These are phyloP conservation scores for Sarcodon aspratus DNA, from an alignment of 768 basidiomycete species.

Conservation along the genomic window DNA sequence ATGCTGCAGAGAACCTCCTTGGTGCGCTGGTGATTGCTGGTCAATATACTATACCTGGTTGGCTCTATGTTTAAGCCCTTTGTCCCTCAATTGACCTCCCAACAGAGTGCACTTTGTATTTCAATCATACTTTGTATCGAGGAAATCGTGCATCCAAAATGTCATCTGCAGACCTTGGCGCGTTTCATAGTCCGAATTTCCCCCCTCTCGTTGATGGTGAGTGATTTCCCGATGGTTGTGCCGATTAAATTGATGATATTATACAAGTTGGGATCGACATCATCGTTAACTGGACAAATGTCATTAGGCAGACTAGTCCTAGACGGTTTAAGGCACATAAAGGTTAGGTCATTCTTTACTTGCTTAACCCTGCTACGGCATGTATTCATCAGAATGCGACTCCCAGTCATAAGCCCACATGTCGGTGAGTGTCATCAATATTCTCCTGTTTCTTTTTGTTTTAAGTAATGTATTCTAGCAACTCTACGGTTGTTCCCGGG, in stretches of 20 bases:
- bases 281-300: constrained; percentile 79
- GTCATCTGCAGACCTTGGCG: constrained; percentile 75
- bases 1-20: constrained; percentile 88
- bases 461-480: constrained; percentile 28
- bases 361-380: background rate
- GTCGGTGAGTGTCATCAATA: constrained; percentile 43
- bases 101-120: constrained; percentile 79
- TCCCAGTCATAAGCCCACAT: constrained; percentile 62
- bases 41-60: constrained; percentile 85
- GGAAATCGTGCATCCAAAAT: constrained; percentile 78
- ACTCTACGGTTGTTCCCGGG: constrained; percentile 83
- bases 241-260: background rate
- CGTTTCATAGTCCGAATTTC: constrained; percentile 81
- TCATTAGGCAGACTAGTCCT: constrained; percentile 71
- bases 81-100: background rate
- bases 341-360: constrained; percentile 24
- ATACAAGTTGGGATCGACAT: constrained; percentile 85
- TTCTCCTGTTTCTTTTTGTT: background rate
- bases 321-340: constrained; percentile 77
- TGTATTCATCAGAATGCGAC: background rate
- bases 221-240: constrained; percentile 4
- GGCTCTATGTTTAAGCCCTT: background rate
- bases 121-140: constrained; percentile 81
- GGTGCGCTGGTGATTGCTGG: constrained; percentile 86
- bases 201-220: constrained; percentile 70